These are phyloP conservation scores for Cicer chorassanicum DNA, from an alignment of 306 rosid species.

Conservation along the genomic window DNA sequence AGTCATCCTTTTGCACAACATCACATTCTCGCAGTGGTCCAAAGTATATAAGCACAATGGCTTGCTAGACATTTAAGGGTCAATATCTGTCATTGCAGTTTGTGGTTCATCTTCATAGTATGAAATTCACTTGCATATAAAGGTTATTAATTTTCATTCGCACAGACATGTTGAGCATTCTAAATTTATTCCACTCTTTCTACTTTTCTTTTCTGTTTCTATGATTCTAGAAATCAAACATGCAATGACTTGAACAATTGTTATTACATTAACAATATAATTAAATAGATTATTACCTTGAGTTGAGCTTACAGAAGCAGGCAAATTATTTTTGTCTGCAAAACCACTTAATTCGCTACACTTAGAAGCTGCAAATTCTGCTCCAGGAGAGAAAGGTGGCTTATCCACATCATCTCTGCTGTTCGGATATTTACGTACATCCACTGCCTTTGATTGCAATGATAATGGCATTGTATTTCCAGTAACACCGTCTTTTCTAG, in stretches of 20 bases:
- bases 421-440: constrained; percentile 59
- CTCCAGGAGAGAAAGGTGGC: constrained; percentile 51
- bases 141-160: not conserved
- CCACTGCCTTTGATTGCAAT: constrained; percentile 73
- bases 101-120: constrained; percentile 6
- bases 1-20: constrained; percentile 11
- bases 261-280: constrained; percentile 4
- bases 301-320: constrained; percentile 57
- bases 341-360: constrained; percentile 58
- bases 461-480: constrained; percentile 74
- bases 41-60: constrained; percentile 18
- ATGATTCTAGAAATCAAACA: not conserved
- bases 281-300: constrained; percentile 55
- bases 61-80: constrained; percentile 19
- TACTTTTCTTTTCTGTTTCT: not conserved
- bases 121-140: not conserved
- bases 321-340: constrained; percentile 63
- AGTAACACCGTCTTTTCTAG: constrained; percentile 76
- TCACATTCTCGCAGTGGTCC: not conserved
- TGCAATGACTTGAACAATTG: not conserved
- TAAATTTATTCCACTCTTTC: constrained; percentile 7
- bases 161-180: not conserved
- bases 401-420: constrained; percentile 81
- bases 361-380: constrained; percentile 65
- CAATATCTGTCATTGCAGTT: constrained; percentile 18